A percentile compares a stretch with the other conserved stretches of the same genome.
These are phyloP conservation scores for Pichia norvegensis DNA, from an alignment of 1,139 yeast species.

Conservation along the genomic window DNA sequence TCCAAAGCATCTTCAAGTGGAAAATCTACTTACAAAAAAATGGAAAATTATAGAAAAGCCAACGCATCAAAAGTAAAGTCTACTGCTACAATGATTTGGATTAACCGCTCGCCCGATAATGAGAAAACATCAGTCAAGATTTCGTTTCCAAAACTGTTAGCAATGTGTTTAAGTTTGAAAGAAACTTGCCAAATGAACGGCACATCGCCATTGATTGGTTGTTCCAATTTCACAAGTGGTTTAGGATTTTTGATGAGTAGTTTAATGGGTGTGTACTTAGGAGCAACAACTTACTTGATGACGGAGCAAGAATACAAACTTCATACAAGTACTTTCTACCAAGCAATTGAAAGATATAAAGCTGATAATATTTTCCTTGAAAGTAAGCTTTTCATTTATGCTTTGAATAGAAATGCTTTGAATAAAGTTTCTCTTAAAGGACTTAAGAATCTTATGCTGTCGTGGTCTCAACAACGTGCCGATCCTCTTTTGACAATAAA, in stretches of 20 bases:
- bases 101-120: slow-evolving; percentile 62
- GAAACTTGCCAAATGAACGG: slow-evolving; percentile 84
- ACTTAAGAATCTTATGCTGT: slow-evolving; percentile 76
- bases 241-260: slow-evolving; percentile 82
- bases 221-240: slow-evolving; percentile 80
- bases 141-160: slow-evolving; percentile 57
- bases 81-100: slow-evolving; percentile 32
- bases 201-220: slow-evolving; percentile 68
- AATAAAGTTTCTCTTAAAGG: slow-evolving; percentile 56
- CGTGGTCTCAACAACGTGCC: slow-evolving; percentile 64
- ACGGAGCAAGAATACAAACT: slow-evolving; percentile 73
- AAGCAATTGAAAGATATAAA: slow-evolving; percentile 65
- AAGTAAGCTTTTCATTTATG: slow-evolving; percentile 71
- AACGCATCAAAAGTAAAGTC: slow-evolving; percentile 35
- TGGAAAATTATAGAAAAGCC: slow-evolving; percentile 40
- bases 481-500: slow-evolving; percentile 33
- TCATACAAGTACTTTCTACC: slow-evolving; percentile 66
- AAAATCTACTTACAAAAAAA: slow-evolving; percentile 34
- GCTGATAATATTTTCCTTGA: slow-evolving; percentile 85
- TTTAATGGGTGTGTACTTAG: slow-evolving; percentile 75
- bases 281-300: slow-evolving; percentile 75
- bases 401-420: slow-evolving; percentile 43
- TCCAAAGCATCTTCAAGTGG: slow-evolving; percentile 49
- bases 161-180: slow-evolving; percentile 80
- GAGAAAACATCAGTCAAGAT: slow-evolving; percentile 51